Conservation (phyloP, 2,329 filamentous ascomycete species). For the Blastomyces gilchristii region DNA sequence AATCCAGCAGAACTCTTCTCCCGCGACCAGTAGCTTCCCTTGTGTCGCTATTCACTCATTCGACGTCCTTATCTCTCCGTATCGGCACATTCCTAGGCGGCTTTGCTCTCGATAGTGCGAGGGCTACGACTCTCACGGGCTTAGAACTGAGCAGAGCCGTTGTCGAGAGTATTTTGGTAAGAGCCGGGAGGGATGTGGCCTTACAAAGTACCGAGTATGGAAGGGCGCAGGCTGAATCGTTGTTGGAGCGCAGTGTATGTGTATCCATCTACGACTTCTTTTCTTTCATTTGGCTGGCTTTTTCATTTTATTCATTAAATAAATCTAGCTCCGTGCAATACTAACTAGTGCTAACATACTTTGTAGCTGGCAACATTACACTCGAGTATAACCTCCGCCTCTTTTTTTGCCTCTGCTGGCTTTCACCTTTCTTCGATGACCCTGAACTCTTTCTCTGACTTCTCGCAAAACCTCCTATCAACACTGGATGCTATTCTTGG, state of each 20-base stretch:
- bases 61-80: slow-evolving; percentile 37
- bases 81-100: slow-evolving; percentile 36
- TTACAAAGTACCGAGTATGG: slow-evolving; percentile 37
- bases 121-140: slow-evolving; percentile 36
- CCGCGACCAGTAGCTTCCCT: slow-evolving; percentile 36
- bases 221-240: slow-evolving; percentile 33
- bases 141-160: slow-evolving; percentile 37
- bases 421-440: slow-evolving; percentile 38
- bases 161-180: slow-evolving; percentile 36
- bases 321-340: background rate
- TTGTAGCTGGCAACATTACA: slow-evolving; percentile 35
- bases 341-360: slow-evolving; percentile 9
- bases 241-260: slow-evolving; percentile 39
- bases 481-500: slow-evolving; percentile 39
- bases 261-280: background rate
- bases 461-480: slow-evolving; percentile 37
- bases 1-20: slow-evolving; percentile 27
- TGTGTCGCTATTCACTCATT: slow-evolving; percentile 36
- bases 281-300: background rate
- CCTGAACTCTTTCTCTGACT: slow-evolving; percentile 33
- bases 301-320: background rate
- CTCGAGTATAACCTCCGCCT: slow-evolving; percentile 37
- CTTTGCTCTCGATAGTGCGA: slow-evolving; percentile 35
- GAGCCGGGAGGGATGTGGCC: slow-evolving; percentile 37
- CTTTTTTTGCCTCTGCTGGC: slow-evolving; percentile 38